These are phyloP conservation scores for Flammula alnicola DNA, from an alignment of 1,284 basidiomycete genomes.

Conservation along the genomic window DNA sequence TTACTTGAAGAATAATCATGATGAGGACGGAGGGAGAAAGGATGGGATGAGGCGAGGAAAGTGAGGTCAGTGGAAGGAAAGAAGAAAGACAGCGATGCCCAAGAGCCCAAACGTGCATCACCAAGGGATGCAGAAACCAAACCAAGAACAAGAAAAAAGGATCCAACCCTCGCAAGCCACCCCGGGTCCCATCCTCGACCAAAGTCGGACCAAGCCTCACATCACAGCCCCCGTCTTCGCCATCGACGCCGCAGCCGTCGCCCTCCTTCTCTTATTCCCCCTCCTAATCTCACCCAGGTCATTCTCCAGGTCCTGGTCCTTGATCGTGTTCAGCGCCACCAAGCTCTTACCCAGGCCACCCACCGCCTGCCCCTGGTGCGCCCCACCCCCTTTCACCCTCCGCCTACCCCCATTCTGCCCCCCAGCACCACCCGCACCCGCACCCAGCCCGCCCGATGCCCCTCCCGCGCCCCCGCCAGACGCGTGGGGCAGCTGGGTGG, in stretches of 20 bases:
- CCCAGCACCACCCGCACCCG: conserved; percentile 38
- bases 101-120: background rate
- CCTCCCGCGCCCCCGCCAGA: conserved; percentile 14
- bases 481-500: conserved; percentile 41
- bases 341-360: conserved; percentile 74
- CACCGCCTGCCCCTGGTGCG: conserved; percentile 52
- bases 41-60: background rate
- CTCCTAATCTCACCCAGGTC: conserved; percentile 78
- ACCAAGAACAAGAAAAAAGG: too few species aligned
- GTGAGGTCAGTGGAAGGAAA: background rate
- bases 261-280: conserved; percentile 70
- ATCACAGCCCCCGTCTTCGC: conserved; percentile 9
- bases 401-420: conserved; percentile 50
- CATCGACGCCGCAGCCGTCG: conserved; percentile 20
- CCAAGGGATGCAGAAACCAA: background rate
- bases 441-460: conserved; percentile 21
- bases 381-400: conserved; percentile 60
- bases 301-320: conserved; percentile 70
- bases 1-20: too few species aligned
- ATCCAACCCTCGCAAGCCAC: too few species aligned
- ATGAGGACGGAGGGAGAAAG: background rate
- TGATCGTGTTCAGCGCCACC: conserved; percentile 51
- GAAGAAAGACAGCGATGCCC: background rate
- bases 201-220: background rate
- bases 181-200: too few species aligned